phyloP scores from a whole-genome alignment of 75 land plant genomes.

The Pseudotsuga menziesii region DNA sequence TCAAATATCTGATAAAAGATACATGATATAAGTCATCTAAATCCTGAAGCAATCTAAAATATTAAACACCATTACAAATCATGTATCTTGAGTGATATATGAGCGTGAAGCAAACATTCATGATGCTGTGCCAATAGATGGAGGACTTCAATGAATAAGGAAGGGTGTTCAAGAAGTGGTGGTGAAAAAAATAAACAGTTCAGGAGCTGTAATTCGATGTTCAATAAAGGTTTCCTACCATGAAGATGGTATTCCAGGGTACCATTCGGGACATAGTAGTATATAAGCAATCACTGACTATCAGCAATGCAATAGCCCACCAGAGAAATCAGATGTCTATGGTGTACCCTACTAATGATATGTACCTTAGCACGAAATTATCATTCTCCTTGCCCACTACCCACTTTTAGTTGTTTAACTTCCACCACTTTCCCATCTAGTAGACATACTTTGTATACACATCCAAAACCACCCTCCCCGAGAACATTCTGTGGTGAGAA shows the following conservation, averaged over 20 bases:
- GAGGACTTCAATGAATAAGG: neutral
- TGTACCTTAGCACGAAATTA: conserved; percentile 90
- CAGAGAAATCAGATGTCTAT: conserved; percentile 81
- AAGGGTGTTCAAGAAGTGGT: neutral
- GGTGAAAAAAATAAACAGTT: neutral
- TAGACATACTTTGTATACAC: conserved; percentile 74
- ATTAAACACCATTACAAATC: neutral
- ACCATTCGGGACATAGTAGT: conserved; percentile 81
- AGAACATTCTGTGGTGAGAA: conserved; percentile 44
- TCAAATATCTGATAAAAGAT: neutral
- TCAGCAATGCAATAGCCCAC: conserved; percentile 84
- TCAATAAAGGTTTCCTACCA: conserved; percentile 26
- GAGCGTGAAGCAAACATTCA: neutral
- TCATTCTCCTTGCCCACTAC: conserved; percentile 83
- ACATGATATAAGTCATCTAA: neutral
- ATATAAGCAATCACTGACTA: conserved; percentile 67
- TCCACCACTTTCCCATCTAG: conserved; percentile 60
- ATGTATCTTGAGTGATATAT: conserved; percentile 32
- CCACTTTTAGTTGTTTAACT: conserved; percentile 76
- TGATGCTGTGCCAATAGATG: no score
- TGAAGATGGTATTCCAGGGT: conserved; percentile 77
- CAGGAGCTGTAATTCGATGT: conserved; percentile 15
- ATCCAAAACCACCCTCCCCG: conserved; percentile 79
- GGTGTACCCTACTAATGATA: conserved; percentile 85
- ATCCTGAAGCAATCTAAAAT: neutral